Base-by-base conservation (phyloP, 352 stramenopile genomes). In the Globisporangium parvum region DNA sequence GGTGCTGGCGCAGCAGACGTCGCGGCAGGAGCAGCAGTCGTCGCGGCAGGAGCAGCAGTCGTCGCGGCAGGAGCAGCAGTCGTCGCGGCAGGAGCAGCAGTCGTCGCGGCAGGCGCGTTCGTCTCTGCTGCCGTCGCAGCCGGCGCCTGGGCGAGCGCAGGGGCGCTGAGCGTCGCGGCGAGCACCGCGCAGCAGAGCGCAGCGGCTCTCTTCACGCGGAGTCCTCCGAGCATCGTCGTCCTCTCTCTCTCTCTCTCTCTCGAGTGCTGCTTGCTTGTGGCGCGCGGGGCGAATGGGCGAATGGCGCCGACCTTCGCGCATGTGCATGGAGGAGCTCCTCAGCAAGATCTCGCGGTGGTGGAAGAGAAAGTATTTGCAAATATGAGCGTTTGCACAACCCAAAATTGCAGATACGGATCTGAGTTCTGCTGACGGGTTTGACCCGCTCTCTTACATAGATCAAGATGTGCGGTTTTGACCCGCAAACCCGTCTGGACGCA, bases 1-100 rank as follows among this genome's bases (percentile, higher is more conserved):
- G 70, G 87, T 1, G 63, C 71, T 35, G 51, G 26, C n/a, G 37
- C 26, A 2, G 42, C 53, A 11, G 46, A 33, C 6, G 45, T 24
- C 28, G 4, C 15, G 5, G 41, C 41, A 23, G 6, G 12, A 8
- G 41, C 8, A 10, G 41, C 41, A 20, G 41, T 24, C 3, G 41
- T 20, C n/a, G 24, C 37, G 23, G 23, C 39, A 9, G 14, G 44
- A 37, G 47, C 18, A 20, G 47, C 21, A 33, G 39, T 31, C 9
- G 46, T 47, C 20, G 55, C 24, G 31, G 28, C 54, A 47, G 55
- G 37, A 15, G 47, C 14, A 3, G 37, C n/a, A 8, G 18, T 23
- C 2, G 14, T 47, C 20, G 31, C 48, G 33, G 28, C 33, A 17
- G 53, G 37, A 35, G 46, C 23, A 9, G 54, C n/a, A 45, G 54